Evolutionary conservation across 192 early-diverging fungal species (phyloP).

Genomic region (Gamsiella multidivaricata): DNA sequence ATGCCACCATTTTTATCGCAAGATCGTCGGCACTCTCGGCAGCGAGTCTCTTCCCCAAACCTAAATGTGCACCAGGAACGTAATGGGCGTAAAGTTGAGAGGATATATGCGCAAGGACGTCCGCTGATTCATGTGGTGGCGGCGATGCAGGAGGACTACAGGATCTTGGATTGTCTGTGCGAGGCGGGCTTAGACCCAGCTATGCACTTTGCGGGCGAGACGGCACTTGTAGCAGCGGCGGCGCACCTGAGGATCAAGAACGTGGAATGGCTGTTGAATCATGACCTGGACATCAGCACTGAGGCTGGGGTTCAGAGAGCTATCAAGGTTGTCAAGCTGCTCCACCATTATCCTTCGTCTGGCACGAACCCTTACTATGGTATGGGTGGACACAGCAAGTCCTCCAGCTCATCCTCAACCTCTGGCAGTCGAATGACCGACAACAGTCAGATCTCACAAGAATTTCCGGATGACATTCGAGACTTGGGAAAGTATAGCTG

Average conservation of each 20-base stretch:
- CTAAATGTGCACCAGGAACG: constrained; percentile 33
- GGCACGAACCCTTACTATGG: neutral
- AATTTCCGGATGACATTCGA: constrained; percentile 24
- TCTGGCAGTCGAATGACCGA: neutral
- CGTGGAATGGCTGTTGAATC: constrained; percentile 41
- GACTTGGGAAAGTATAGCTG: constrained; percentile 51
- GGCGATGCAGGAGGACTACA: constrained; percentile 47
- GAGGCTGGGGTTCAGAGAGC: constrained; percentile 40
- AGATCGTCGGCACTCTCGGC: constrained; percentile 20
- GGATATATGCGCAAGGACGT: constrained; percentile 34
- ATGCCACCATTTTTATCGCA: neutral
- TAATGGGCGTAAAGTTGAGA: constrained; percentile 12
- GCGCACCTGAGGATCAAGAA: constrained; percentile 52
- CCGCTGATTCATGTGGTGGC: constrained; percentile 50
- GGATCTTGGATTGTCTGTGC: constrained; percentile 48
- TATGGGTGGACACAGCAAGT: constrained; percentile 3
- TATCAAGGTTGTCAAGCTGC: constrained; percentile 42
- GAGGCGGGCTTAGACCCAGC: constrained; percentile 48
- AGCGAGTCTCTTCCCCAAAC: constrained; percentile 4
- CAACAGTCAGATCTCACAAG: neutral
- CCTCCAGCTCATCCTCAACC: neutral
- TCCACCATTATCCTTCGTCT: constrained; percentile 20
- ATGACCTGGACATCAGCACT: constrained; percentile 44
- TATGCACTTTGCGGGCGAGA: constrained; percentile 43
- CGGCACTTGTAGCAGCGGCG: constrained; percentile 48